Percentiles rank a stretch among this genome's conserved stretches.
Conservation (phyloP, 2,329 filamentous ascomycete genomes). For the Amylocarpus encephaloides region DNA sequence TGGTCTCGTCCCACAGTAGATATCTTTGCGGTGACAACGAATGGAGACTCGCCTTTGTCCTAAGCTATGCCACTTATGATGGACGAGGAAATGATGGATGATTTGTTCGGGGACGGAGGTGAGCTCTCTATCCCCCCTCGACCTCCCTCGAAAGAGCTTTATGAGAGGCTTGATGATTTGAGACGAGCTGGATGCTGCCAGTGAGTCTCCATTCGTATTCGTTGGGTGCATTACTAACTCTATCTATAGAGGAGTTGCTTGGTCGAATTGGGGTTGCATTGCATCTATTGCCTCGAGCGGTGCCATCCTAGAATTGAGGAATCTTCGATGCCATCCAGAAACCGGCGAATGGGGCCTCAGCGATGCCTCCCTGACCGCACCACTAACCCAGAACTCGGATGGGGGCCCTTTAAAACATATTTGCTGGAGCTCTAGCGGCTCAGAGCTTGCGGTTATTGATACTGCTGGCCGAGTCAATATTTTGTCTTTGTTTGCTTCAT, state of each 20-base stretch:
- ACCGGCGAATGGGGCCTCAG: conserved; percentile 72
- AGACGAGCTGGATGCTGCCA: conserved; percentile 72
- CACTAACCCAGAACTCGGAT: conserved; percentile 54
- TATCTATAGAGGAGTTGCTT: conserved; percentile 62
- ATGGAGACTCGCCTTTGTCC: background rate
- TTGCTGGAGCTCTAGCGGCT: conserved; percentile 67
- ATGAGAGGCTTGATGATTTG: conserved; percentile 70
- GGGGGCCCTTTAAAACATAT: conserved; percentile 70
- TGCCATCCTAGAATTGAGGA: conserved; percentile 62
- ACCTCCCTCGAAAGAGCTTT: conserved; percentile 58
- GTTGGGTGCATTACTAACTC: background rate
- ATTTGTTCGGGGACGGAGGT: conserved; percentile 69
- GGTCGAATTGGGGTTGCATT: conserved; percentile 83
- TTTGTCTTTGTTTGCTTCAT: conserved; percentile 60
- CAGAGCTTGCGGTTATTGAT: conserved; percentile 80
- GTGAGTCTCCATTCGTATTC: conserved; percentile 47
- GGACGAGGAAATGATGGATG: conserved; percentile 54
- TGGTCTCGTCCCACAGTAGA: background rate
- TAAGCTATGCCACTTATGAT: conserved; percentile 45
- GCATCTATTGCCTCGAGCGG: conserved; percentile 73
- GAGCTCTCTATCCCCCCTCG: conserved; percentile 48
- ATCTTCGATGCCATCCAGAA: conserved; percentile 61
- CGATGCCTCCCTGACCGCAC: conserved; percentile 58
- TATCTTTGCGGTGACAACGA: background rate
- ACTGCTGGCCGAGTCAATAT: conserved; percentile 71